Base-by-base conservation (phyloP, 106 monocot species). In the Dendrobium chrysotoxum region DNA sequence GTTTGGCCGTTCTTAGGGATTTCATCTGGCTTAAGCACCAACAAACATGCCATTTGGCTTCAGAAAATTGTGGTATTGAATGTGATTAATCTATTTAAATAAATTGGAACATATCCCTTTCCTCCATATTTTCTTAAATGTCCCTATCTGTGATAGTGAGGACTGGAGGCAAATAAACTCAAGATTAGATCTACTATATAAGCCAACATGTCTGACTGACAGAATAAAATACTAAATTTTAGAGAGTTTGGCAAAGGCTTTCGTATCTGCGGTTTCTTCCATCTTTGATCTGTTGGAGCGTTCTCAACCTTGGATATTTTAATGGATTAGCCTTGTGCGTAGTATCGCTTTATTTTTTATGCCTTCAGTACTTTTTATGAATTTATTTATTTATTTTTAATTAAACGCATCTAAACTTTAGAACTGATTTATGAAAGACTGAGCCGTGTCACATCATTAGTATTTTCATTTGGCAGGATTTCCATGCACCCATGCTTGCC, bases 401-500 rank as follows among this genome's bases (percentile, higher is more conserved):
- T 16, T 13, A 70, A 70, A 35, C 70, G 35, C 13, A 35, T 70
- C 31, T 55, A 15, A 17, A 55, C 55, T 3, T 55, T 12, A 12
- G 1, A 20, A 55, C 5, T 66, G 64, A 4, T 28, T 66, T 26
- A 66, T 28, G 8, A 55, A 53, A 55, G 11, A 72, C 38, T 72
- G 3, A 38, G 15, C 38, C 2, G 53, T 47, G 71, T 85, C 25
- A 44, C 16, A 66, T 25, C 6, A 61, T 6, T 81, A 0, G 73
- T 85, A 28, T 28, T 71, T 75, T 1, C 30, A 82, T 38, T 41
- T 85, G n/a, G 82, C 78, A 99, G 98, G 85, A 95, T 42, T 80
- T 92, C 73, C 95, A 99, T 85, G 91, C 88, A 79, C 91, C 88
- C 28, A 53, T 91, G 67, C 98, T 99, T 79, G 84, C 85, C 9